Evolutionary conservation across 768 basidiomycete genomes (phyloP).

Genomic region (Pisolithus sp.): DNA sequence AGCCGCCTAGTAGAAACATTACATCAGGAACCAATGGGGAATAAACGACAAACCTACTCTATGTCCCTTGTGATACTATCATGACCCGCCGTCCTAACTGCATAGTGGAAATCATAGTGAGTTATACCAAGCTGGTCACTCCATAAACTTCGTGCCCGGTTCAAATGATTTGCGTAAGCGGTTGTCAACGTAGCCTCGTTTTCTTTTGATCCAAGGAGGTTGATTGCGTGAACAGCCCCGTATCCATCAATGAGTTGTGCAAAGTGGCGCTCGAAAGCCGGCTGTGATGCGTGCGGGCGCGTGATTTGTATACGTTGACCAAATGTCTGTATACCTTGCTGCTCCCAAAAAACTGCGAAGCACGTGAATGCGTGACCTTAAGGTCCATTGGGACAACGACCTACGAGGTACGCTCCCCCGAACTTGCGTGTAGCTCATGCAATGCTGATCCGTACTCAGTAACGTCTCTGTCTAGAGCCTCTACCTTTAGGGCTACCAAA

Average conservation of each 20-base stretch:
- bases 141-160: slow-evolving; percentile 53
- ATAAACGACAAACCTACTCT: slow-evolving; percentile 33
- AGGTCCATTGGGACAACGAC: slow-evolving; percentile 28
- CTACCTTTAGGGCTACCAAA: slow-evolving; percentile 7
- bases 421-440: slow-evolving; percentile 89
- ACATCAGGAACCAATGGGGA: slow-evolving; percentile 3
- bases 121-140: slow-evolving; percentile 73
- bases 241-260: slow-evolving; percentile 83
- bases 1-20: slow-evolving; percentile 41
- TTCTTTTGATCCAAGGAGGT: slow-evolving; percentile 87
- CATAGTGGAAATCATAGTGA: slow-evolving; percentile 90
- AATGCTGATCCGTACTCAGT: slow-evolving; percentile 79
- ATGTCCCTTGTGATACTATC: slow-evolving; percentile 78
- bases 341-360: slow-evolving; percentile 91
- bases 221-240: slow-evolving; percentile 78
- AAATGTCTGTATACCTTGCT: slow-evolving; percentile 92
- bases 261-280: slow-evolving; percentile 95
- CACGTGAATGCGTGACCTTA: slow-evolving; percentile 6
- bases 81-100: slow-evolving; percentile 75
- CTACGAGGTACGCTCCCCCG: slow-evolving; percentile 92
- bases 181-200: slow-evolving; percentile 81
- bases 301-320: slow-evolving; percentile 93
- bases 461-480: slow-evolving; percentile 78
- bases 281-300: slow-evolving; percentile 91
- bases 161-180: slow-evolving; percentile 79